A percentile compares a stretch with the other conserved stretches of the same genome.
Evolutionary conservation across 163 green algal species (phyloP).

Genomic region (Volvox carteri): DNA sequence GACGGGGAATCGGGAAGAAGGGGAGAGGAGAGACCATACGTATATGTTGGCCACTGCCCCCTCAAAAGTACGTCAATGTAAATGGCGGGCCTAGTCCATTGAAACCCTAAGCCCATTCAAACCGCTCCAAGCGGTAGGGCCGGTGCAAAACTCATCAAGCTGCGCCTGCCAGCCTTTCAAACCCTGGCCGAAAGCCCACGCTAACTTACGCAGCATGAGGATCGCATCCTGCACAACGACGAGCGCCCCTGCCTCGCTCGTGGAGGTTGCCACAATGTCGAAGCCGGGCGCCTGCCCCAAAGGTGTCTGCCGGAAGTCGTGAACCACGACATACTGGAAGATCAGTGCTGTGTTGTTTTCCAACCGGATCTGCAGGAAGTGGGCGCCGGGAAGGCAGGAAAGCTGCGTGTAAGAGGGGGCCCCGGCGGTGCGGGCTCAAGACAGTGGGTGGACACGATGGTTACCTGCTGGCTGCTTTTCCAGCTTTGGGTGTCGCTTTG

Average conservation of each 20-base stretch:
- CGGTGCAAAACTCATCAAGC: no score
- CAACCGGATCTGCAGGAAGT: constrained; percentile 31
- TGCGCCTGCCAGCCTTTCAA: no score
- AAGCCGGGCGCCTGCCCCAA: constrained; percentile 35
- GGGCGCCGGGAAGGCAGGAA: not conserved
- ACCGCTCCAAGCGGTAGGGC: no score
- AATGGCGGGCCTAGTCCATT: no score
- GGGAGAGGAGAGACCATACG: no score
- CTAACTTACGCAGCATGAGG: constrained; percentile 50
- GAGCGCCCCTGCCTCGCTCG: not conserved
- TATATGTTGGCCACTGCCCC: no score
- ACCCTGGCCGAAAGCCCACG: no score
- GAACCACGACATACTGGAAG: constrained; percentile 31
- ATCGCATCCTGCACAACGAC: constrained; percentile 35
- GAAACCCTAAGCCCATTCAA: no score
- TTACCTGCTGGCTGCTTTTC: not conserved
- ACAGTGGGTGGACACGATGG: not conserved
- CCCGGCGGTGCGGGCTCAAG: not conserved
- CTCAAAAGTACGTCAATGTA: no score
- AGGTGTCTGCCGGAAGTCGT: constrained; percentile 29
- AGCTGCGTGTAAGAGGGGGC: not conserved
- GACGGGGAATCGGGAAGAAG: no score
- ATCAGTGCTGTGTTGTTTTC: constrained; percentile 12
- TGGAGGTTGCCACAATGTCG: constrained; percentile 11
- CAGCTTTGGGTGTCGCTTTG: no score